Percentiles rank a stretch among this genome's conserved stretches.
Evolutionary conservation across 345 rosid genomes (phyloP).

Genomic region (Schrenkiella parvula): DNA sequence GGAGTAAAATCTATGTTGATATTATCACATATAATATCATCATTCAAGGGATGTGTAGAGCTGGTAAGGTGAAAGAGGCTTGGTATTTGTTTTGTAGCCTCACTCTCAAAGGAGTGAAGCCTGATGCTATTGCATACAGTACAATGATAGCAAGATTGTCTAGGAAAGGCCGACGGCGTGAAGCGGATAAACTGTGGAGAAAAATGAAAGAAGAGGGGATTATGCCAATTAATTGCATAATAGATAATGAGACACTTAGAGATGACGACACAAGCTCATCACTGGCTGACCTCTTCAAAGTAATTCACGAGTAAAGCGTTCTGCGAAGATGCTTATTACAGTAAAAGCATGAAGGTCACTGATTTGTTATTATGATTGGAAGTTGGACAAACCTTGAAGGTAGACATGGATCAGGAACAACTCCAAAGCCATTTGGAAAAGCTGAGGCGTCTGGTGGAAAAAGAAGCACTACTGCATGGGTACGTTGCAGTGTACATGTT

Average conservation of each 20-base stretch:
- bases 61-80: conserved; percentile 16
- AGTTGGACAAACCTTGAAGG: background rate
- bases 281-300: conserved; percentile 15
- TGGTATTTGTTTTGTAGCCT: conserved; percentile 13
- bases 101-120: conserved; percentile 25
- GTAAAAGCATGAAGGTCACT: background rate
- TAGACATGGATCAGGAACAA: background rate
- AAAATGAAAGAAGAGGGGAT: conserved; percentile 28
- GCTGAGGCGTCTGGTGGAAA: background rate
- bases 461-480: background rate
- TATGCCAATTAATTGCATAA: background rate
- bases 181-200: conserved; percentile 26
- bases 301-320: background rate
- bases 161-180: conserved; percentile 15
- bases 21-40: conserved; percentile 20
- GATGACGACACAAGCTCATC: conserved; percentile 12
- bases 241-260: conserved; percentile 7
- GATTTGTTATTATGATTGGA: background rate
- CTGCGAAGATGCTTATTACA: background rate
- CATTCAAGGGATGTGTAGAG: conserved; percentile 26
- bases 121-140: conserved; percentile 13
- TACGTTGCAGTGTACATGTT: background rate
- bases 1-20: conserved; percentile 7
- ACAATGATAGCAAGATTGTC: conserved; percentile 25
- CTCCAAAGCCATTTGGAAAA: background rate